Percentiles rank a stretch among this genome's conserved stretches.
These are phyloP conservation scores for Dicorynia guianensis DNA, from an alignment of 306 rosid species.

Conservation along the genomic window DNA sequence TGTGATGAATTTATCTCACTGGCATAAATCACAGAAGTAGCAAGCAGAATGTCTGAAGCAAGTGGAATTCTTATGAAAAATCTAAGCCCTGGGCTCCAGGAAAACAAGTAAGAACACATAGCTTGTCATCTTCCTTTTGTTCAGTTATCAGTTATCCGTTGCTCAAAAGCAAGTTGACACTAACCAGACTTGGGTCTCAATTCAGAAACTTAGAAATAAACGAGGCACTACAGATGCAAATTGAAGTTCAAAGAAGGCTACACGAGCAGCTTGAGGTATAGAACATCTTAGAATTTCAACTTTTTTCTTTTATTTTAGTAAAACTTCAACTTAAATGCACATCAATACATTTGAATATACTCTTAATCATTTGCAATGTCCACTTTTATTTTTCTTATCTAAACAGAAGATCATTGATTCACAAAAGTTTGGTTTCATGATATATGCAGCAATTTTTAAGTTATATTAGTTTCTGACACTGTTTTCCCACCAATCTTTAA, in stretches of 20 bases:
- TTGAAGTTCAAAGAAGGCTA: constrained; percentile 86
- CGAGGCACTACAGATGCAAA: constrained; percentile 83
- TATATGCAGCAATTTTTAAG: background rate
- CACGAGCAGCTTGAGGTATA: constrained; percentile 92
- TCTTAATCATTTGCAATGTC: background rate
- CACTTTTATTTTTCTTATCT: background rate
- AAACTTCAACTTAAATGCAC: constrained; percentile 4
- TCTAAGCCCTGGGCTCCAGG: constrained; percentile 60
- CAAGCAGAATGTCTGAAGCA: constrained; percentile 57
- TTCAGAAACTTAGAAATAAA: constrained; percentile 71
- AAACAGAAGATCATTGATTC: background rate
- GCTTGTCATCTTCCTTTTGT: background rate
- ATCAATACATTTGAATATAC: background rate
- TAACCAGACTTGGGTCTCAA: constrained; percentile 34
- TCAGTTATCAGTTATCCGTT: constrained; percentile 14
- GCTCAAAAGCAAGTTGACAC: constrained; percentile 25
- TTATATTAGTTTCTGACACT: background rate
- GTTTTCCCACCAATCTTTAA: constrained; percentile 21
- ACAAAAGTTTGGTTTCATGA: background rate
- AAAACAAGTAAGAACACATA: constrained; percentile 71
- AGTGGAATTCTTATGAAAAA: constrained; percentile 65
- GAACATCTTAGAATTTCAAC: background rate
- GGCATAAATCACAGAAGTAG: constrained; percentile 45
- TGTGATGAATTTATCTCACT: constrained; percentile 28
- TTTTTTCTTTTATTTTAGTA: too few species aligned